phyloP scores from a whole-genome alignment of 2,329 filamentous ascomycete genomes.

The Leptodontidium sp. region DNA sequence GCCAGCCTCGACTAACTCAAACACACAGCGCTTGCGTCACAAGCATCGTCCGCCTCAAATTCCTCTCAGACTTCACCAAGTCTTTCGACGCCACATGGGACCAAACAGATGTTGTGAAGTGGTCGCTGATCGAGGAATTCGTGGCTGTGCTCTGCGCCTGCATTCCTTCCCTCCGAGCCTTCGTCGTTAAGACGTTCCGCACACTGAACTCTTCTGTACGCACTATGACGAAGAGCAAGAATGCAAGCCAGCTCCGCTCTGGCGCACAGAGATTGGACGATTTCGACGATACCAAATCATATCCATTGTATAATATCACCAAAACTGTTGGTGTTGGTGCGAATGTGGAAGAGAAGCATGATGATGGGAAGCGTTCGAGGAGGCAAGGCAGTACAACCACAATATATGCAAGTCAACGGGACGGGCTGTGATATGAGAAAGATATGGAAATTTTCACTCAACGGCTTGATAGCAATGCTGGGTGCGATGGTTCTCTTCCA shows the following conservation, averaged over 20 bases:
- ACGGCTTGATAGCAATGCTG: background rate
- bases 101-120: constrained; percentile 39
- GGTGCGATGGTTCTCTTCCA: too few relatives aligned
- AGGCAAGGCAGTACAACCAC: background rate
- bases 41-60: constrained; percentile 37
- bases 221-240: background rate
- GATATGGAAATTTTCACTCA: background rate
- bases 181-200: background rate
- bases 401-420: background rate
- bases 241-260: background rate
- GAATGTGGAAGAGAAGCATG: background rate
- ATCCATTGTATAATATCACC: background rate
- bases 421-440: background rate
- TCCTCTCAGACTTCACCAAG: constrained; percentile 30
- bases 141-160: constrained; percentile 29
- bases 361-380: background rate
- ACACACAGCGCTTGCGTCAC: constrained; percentile 35
- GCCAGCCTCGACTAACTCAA: too few relatives aligned
- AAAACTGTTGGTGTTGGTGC: background rate
- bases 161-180: constrained; percentile 10
- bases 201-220: background rate
- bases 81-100: constrained; percentile 33
- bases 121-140: constrained; percentile 41
- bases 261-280: constrained; percentile 1
- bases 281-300: background rate